Evolutionary conservation across 306 rosid genomes (phyloP).

Genomic region (Vicia villosa): DNA sequence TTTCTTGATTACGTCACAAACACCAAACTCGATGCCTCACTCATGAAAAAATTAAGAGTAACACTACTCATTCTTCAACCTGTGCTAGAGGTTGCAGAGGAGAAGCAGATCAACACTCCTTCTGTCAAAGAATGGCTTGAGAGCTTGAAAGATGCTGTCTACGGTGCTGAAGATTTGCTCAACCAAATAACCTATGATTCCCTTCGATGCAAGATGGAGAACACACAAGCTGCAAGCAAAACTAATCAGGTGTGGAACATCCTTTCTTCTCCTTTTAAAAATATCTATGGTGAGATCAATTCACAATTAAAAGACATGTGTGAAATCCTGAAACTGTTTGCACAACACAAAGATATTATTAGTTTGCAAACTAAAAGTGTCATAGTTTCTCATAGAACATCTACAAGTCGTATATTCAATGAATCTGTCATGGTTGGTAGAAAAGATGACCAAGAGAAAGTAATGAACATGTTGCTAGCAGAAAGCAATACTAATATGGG

Average conservation of each 20-base stretch:
- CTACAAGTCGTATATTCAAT: neutral
- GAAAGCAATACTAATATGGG: too few species aligned
- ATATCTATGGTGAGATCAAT: conserved; percentile 37
- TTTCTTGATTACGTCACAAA: too few species aligned
- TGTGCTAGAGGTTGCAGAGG: too few species aligned
- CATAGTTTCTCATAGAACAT: conserved; percentile 20
- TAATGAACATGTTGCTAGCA: too few species aligned
- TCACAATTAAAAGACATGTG: conserved; percentile 27
- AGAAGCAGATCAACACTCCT: too few species aligned
- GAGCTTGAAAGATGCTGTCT: conserved; percentile 1
- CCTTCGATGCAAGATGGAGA: too few species aligned
- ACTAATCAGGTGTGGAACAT: neutral
- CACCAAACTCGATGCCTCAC: too few species aligned
- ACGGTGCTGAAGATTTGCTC: conserved; percentile 6
- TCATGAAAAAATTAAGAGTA: too few species aligned
- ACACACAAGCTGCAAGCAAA: too few species aligned
- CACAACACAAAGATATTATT: conserved; percentile 35
- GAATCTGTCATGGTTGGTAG: conserved; percentile 32
- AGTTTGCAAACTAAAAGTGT: conserved; percentile 33
- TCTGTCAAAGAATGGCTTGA: conserved; percentile 19
- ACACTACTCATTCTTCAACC: too few species aligned
- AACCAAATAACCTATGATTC: too few species aligned
- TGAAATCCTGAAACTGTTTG: conserved; percentile 34
- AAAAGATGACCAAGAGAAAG: conserved; percentile 28
- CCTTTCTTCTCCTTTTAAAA: conserved; percentile 15